Base-by-base conservation (phyloP, 2,329 filamentous ascomycete genomes). In the Pyrenophora teres region DNA sequence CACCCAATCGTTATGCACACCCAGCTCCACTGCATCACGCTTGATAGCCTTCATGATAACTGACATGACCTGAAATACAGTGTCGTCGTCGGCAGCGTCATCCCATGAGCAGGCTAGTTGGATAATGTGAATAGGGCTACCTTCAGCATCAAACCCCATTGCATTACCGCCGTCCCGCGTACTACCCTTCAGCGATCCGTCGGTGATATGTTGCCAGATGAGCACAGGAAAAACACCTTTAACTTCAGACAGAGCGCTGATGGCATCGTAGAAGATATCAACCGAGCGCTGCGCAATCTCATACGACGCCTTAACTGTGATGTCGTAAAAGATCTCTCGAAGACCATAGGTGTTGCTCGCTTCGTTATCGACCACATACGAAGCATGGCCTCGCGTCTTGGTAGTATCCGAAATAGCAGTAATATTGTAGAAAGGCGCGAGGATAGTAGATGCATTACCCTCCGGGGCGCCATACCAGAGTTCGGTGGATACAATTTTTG, bases 71-170 rank as follows among this genome's bases (percentile, higher is more conserved):
- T 52, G 25, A 19, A 50, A 52, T 1, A 69, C 47, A 3, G 37
- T 52, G 0, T 55, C 52, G 40, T 67, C 63, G 3, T 67, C 63
- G 0, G 47, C 50, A 1, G 42, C 47, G 5, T 62, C 40, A 2
- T 46, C 44, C 63, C 64, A 68, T 10, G 27, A 46, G 9, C 45
- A 57, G 3, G 57, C 47, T n/a, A 65, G 54, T 6, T 61, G 57
- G 3, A 68, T 48, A 6, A 63, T 57, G 1, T 62, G 35, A 6
- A 61, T 56, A 8, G 60, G 63, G 8, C 61, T 62, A 7, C 57
- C 46, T 3, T 35, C 32, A 4, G 57, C 18, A 4, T 60, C 42
- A 16, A 69, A 49, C 0, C 63, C 59, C 18, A 68, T 50, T 12
- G 54, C 49, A 12, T 65, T 67, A 15, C 59, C 63, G 21, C 54